Base-by-base conservation (phyloP, 2,329 filamentous ascomycete genomes). In the Cladophialophora bantiana region DNA sequence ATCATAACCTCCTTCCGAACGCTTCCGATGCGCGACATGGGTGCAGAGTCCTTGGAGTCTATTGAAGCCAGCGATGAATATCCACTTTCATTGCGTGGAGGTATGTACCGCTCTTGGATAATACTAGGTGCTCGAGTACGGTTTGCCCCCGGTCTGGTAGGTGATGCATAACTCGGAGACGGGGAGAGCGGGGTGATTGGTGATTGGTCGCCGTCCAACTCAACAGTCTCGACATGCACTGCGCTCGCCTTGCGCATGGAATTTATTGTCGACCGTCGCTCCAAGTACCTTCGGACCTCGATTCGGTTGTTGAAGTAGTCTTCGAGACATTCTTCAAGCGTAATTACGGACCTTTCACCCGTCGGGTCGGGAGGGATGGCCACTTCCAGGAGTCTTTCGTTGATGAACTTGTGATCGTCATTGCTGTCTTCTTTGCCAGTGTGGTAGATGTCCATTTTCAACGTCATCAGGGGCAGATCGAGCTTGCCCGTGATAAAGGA, bases 391-490 rank as follows among this genome's bases (percentile, higher is more conserved):
- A 97, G 81, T 61, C 95, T 86, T 79, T 99, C 95, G 72, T 96
- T 94, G 61, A 97, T 89, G 65, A 97, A 92, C 76, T 96, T 97
- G 82, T 98, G 94, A 74, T 99, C 95, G 71, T 96, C 93, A 48
- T 88, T 87, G 58, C 90, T 90, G 68, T 90, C 87, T 73, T 92
- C 90, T 74, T 92, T 93, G 13, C 94, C 95, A 31, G 93, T 91
- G 75, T 97, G 95, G 73, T 94, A 97, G 13, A 98, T 88, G 75
- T 98, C 94, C 82, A 97, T 94, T 76, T 97, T 96, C 42, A 98
- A 80, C 0, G 94, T 94, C 32, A 98, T 85, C 1, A 98, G 83
- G 6, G 95, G 95, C 15, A 98, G 80, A 73, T 96, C 90, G 20
- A 99, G 84, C 26, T 90, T 93, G 71, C 93, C 94, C 0, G 94